Percentiles rank a stretch among this genome's conserved stretches.
Evolutionary conservation across 192 early-diverging fungal species (phyloP).

Genomic region (Thoreauomyces humboldtii): DNA sequence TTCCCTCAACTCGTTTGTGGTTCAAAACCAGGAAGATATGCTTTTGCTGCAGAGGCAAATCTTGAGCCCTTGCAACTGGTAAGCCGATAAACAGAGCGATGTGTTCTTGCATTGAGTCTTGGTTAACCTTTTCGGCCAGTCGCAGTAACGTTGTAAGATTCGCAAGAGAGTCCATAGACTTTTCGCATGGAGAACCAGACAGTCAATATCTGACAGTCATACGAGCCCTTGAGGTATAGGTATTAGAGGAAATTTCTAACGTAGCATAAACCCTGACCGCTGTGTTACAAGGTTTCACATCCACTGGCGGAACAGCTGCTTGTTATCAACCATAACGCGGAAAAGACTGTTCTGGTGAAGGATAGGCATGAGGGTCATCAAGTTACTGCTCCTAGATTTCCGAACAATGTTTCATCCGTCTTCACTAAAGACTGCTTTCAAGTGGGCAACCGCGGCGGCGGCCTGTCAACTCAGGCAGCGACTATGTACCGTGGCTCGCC

Average conservation of each 20-base stretch:
- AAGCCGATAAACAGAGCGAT: slow-evolving; percentile 1
- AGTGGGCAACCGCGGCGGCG: slow-evolving; percentile 41
- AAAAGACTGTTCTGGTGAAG: slow-evolving; percentile 39
- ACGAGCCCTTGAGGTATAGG: slow-evolving; percentile 17
- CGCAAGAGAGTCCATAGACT: slow-evolving; percentile 11
- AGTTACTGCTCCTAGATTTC: slow-evolving; percentile 31
- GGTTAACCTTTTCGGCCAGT: no score
- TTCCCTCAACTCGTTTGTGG: slow-evolving; percentile 33
- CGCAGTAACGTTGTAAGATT: slow-evolving; percentile 6
- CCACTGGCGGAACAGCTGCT: no score
- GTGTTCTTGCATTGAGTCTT: not conserved
- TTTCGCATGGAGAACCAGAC: slow-evolving; percentile 10
- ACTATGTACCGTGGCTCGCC: slow-evolving; percentile 25
- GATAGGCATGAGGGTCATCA: slow-evolving; percentile 36
- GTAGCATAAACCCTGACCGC: slow-evolving; percentile 28
- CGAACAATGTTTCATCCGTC: slow-evolving; percentile 34
- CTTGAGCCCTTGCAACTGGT: slow-evolving; percentile 3
- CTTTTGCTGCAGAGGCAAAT: slow-evolving; percentile 22
- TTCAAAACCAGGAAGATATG: slow-evolving; percentile 36
- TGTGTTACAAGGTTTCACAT: no score
- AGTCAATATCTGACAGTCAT: slow-evolving; percentile 16
- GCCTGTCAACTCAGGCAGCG: slow-evolving; percentile 26
- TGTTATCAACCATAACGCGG: slow-evolving; percentile 39
- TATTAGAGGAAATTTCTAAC: slow-evolving; percentile 8
- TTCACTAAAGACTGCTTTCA: slow-evolving; percentile 39